phyloP scores from a whole-genome alignment of 768 basidiomycete species.

The Pleurotus cornucopiae region DNA sequence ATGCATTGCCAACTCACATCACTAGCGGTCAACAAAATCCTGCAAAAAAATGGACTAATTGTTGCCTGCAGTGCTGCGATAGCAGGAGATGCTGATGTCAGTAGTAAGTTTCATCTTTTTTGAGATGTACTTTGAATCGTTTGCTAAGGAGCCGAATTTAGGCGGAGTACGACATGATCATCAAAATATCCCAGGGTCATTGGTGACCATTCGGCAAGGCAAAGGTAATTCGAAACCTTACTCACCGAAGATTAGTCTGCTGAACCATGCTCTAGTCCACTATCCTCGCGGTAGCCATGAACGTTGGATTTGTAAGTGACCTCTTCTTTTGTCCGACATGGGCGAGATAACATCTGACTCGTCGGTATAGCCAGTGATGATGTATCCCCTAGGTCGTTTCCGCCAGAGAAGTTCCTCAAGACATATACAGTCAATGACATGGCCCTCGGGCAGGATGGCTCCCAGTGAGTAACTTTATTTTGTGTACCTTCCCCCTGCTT shows the following conservation, averaged over 20 bases:
- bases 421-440: slow-evolving; percentile 55
- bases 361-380: background rate
- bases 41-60: slow-evolving; percentile 38
- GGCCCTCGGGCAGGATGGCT: slow-evolving; percentile 37
- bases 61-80: slow-evolving; percentile 41
- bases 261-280: background rate
- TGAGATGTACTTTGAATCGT: no score
- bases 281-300: slow-evolving; percentile 15
- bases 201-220: slow-evolving; percentile 36
- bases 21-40: slow-evolving; percentile 48
- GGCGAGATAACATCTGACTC: background rate
- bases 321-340: slow-evolving; percentile 7
- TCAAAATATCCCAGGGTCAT: slow-evolving; percentile 44
- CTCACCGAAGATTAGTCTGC: background rate
- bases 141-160: background rate
- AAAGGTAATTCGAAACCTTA: slow-evolving; percentile 16
- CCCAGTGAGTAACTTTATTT: slow-evolving; percentile 7
- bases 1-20: background rate
- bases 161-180: slow-evolving; percentile 27
- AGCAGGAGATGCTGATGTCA: slow-evolving; percentile 37
- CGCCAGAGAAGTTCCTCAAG: slow-evolving; percentile 24
- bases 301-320: slow-evolving; percentile 4
- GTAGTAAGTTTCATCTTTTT: background rate
- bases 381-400: background rate
- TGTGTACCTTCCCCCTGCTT: slow-evolving; percentile 9